Conservation (phyloP, 2,329 filamentous ascomycete genomes). For the Fusarium sp. region DNA sequence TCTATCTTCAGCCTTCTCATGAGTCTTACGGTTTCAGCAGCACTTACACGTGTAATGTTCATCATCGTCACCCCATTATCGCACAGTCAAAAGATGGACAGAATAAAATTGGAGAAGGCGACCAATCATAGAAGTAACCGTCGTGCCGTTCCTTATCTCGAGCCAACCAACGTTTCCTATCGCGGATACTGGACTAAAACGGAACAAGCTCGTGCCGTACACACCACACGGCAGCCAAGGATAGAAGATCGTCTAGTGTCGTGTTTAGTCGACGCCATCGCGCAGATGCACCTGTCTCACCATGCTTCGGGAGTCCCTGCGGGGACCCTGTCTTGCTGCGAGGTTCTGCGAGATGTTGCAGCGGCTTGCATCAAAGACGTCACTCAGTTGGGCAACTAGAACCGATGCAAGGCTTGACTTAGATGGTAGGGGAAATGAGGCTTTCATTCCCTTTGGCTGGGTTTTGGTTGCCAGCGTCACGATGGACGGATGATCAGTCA, state of each 20-base stretch:
- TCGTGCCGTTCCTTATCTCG: constrained; percentile 53
- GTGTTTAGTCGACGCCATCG: constrained; percentile 38
- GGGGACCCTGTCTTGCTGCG: constrained; percentile 23
- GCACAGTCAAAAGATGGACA: constrained; percentile 52
- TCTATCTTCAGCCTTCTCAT: constrained; percentile 8
- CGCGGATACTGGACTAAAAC: constrained; percentile 37
- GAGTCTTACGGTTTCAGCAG: constrained; percentile 21
- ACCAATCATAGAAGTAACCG: constrained; percentile 51
- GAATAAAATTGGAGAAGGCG: constrained; percentile 50
- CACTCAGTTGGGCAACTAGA: constrained; percentile 42
- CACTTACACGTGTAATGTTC: constrained; percentile 28
- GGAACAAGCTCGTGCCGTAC: constrained; percentile 42
- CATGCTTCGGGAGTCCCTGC: constrained; percentile 43
- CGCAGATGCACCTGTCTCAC: constrained; percentile 42
- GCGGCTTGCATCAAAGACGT: constrained; percentile 40
- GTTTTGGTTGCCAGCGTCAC: constrained; percentile 1
- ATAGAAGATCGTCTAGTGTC: constrained; percentile 37
- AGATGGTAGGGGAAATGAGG: constrained; percentile 13
- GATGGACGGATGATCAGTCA: constrained; percentile 10
- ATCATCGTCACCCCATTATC: constrained; percentile 41
- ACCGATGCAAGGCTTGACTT: constrained; percentile 21
- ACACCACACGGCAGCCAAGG: constrained; percentile 35
- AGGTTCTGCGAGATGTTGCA: constrained; percentile 33
- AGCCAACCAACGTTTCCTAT: constrained; percentile 48
- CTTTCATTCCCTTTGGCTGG: background rate